Conservation (phyloP, 2,329 filamentous ascomycete species). For the Colletotrichum falcatum region DNA sequence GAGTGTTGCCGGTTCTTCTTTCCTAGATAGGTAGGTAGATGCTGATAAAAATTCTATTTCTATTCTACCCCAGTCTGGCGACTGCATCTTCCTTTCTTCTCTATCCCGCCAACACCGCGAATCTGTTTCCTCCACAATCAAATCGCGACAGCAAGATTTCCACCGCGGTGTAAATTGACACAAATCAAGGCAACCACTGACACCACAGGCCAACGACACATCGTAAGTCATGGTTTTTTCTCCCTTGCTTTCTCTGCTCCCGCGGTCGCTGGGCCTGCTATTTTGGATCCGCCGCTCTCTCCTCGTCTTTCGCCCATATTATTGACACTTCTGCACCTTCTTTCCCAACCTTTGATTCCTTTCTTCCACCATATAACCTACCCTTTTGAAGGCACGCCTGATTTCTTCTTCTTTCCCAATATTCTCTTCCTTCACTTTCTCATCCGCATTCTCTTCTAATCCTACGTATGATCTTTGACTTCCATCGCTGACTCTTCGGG, state of each 20-base stretch:
- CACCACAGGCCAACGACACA: neutral
- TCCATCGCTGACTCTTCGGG: slow-evolving; percentile 4
- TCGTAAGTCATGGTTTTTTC: neutral
- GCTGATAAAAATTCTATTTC: neutral
- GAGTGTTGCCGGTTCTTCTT: too few species aligned
- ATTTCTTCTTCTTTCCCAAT: neutral
- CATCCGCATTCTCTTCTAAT: neutral
- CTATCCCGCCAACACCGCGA: neutral
- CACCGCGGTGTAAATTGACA: neutral
- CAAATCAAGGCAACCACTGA: neutral
- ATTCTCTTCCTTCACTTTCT: neutral
- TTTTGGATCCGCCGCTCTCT: neutral
- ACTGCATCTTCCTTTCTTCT: neutral
- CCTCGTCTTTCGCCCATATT: neutral
- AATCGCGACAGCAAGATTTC: neutral
- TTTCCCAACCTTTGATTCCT: too few species aligned
- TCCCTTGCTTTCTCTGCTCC: neutral
- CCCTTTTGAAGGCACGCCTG: neutral
- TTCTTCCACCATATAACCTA: neutral
- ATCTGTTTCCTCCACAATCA: neutral
- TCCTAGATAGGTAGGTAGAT: neutral
- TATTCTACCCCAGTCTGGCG: neutral
- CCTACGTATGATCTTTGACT: neutral
- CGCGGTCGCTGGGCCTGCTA: neutral
- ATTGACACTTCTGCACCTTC: neutral